Evolutionary conservation across 2,329 filamentous ascomycete genomes (phyloP).

Genomic region (Ceratocystis cacaofunesta): DNA sequence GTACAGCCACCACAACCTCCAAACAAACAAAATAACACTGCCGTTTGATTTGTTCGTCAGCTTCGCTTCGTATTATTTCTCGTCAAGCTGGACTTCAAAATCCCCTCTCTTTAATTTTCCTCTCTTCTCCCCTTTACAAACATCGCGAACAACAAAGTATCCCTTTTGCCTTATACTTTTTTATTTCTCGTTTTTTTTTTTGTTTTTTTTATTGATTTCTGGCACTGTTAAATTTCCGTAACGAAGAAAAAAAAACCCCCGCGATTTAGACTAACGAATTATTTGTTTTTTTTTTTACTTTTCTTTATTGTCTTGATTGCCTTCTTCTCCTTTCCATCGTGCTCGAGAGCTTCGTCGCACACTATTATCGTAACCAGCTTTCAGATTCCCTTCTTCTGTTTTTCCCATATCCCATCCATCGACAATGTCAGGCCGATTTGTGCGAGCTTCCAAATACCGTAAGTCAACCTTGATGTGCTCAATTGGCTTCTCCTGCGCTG

Average conservation of each 20-base stretch:
- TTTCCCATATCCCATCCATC: constrained; percentile 17
- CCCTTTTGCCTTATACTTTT: neutral
- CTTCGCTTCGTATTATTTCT: too few species aligned
- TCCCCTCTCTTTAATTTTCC: neutral
- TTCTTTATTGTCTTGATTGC: neutral
- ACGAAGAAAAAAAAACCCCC: neutral
- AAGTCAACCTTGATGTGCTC: constrained; percentile 24
- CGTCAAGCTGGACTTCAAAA: too few species aligned
- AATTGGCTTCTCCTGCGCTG: neutral
- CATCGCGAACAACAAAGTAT: constrained; percentile 2
- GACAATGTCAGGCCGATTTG: constrained; percentile 48
- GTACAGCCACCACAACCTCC: too few species aligned
- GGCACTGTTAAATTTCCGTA: neutral
- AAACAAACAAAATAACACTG: too few species aligned
- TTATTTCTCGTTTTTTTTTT: neutral
- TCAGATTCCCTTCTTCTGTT: neutral
- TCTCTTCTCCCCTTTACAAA: neutral
- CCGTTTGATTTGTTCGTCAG: too few species aligned
- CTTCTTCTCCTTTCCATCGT: neutral
- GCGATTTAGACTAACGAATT: neutral
- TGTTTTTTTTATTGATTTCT: neutral
- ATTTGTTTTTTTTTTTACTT: neutral
- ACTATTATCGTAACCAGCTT: neutral
- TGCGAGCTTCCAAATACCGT: constrained; percentile 56
- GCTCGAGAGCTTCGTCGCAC: neutral